phyloP scores from a whole-genome alignment of 2,329 filamentous ascomycete species.

The Colletotrichum sp. region DNA sequence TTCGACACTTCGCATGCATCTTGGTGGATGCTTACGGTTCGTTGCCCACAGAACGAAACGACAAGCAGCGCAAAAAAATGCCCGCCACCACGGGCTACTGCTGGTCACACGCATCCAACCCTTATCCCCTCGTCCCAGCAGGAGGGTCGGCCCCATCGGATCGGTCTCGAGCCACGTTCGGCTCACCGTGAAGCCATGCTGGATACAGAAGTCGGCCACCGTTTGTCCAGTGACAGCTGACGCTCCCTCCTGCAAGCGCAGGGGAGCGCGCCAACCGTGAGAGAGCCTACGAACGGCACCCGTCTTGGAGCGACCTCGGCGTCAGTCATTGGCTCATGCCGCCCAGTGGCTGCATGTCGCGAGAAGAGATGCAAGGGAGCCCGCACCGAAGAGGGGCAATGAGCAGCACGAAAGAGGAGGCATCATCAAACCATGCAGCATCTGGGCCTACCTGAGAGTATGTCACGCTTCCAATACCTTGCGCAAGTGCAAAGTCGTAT shows the following conservation, averaged over 20 bases:
- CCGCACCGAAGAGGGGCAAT: constrained; percentile 7
- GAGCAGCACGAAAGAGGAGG: constrained; percentile 12
- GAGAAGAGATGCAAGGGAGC: constrained; percentile 15
- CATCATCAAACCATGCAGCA: constrained; percentile 3
- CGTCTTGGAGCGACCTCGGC: constrained; percentile 1
- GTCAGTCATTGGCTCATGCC: constrained; percentile 11
- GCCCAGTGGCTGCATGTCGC: constrained; percentile 15
- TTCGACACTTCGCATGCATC: background rate
- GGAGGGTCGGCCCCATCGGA: constrained; percentile 9
- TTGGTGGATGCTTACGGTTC: background rate
- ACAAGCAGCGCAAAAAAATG: background rate
- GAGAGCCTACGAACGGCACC: constrained; percentile 5
- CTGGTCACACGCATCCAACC: constrained; percentile 1
- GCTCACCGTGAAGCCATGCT: constrained; percentile 13
- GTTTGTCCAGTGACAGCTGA: constrained; percentile 17
- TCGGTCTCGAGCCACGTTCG: constrained; percentile 15
- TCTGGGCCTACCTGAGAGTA: background rate
- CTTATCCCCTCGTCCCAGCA: constrained; percentile 1
- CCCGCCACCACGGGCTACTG: background rate
- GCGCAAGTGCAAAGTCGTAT: background rate
- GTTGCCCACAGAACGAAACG: background rate
- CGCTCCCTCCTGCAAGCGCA: constrained; percentile 13
- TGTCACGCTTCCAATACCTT: background rate
- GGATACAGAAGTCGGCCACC: background rate
- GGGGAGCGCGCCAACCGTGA: constrained; percentile 9